Evolutionary conservation across 2,329 filamentous ascomycete species (phyloP), one percentile per base, ranked within the genome.

Genomic region (Ophiostoma sp.): DNA sequence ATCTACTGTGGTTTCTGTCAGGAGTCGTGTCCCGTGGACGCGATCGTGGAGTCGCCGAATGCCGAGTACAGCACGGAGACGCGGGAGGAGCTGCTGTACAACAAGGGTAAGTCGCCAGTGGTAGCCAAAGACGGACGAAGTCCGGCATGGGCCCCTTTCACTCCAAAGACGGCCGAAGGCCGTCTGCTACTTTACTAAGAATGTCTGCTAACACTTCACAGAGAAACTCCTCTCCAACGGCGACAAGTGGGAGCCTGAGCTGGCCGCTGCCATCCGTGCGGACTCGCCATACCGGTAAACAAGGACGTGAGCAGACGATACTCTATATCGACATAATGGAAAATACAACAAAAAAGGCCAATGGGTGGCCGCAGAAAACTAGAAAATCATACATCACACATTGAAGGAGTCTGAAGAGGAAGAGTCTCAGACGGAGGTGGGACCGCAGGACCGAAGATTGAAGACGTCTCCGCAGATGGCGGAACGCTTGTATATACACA

Each of bases 1-100:
- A 99, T 99, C 84, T 99, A 98, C 90, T 98, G 96, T 83, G 96
- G 96, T 70, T 97, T 97, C 86, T 98, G 96, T 89, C 95, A 98
- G 87, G 96, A 99, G 87, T 97, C 93, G 77, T 99, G 96, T 86
- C 96, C 96, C 61, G 96, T 99, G 72, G 96, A 99, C 84, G 96
- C 96, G 74, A 99, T 89, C 77, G 88, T 90, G 72, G 88, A 90
- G 82, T 88, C 85, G 68, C 88, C 88, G 77, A 90, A 90, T 78
- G 87, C 88, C 78, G 88, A 90, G 81, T 90, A 90, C 78, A 85
- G 87, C 57, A 90, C 88, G 52, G 88, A 89, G 84, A 90, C 88
- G 76, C 90, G 95, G 81, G 95, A 99, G 84, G 95, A 98, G 87
- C 85, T 98, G 79, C 84, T 98, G 79, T 98, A 98, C 87, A 98